phyloP scores from a whole-genome alignment of 345 rosid genomes.

The Cochlearia excelsa region DNA sequence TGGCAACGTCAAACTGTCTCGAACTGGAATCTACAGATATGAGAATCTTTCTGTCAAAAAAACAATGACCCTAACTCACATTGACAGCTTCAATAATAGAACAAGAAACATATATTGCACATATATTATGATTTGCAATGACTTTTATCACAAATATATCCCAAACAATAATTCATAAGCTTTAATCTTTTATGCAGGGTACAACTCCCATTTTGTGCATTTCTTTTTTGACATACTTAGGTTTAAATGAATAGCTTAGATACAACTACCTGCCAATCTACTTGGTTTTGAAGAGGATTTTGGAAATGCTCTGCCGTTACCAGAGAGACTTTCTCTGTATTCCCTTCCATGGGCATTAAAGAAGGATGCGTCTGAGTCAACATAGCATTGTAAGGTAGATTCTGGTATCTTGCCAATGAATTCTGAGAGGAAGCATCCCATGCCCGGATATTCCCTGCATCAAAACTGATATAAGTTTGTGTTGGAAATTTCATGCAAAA shows the following conservation, averaged over 20 bases:
- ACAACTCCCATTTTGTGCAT: not conserved
- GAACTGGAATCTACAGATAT: slow-evolving; percentile 44
- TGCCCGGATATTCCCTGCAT: slow-evolving; percentile 63
- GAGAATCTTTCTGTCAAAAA: not conserved
- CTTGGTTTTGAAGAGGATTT: slow-evolving; percentile 45
- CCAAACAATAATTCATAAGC: not conserved
- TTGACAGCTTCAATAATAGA: too few species aligned
- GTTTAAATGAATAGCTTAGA: slow-evolving; percentile 7
- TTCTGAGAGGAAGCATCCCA: slow-evolving; percentile 67
- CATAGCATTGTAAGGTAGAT: slow-evolving; percentile 33
- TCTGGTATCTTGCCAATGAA: slow-evolving; percentile 41
- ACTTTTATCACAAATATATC: not conserved
- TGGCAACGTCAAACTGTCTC: slow-evolving; percentile 34
- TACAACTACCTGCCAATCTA: slow-evolving; percentile 64
- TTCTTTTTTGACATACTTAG: not conserved
- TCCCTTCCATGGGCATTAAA: slow-evolving; percentile 30
- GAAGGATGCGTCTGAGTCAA: slow-evolving; percentile 38
- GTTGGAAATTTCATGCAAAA: slow-evolving; percentile 18
- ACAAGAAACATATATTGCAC: not conserved
- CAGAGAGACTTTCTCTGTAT: slow-evolving; percentile 34
- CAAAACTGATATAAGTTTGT: slow-evolving; percentile 29
- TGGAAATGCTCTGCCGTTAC: slow-evolving; percentile 38
- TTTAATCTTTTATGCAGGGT: slow-evolving; percentile 3
- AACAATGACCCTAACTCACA: too few species aligned
- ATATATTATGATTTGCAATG: not conserved